phyloP scores from a whole-genome alignment of 805 yeast genomes.

The Candida alai region DNA sequence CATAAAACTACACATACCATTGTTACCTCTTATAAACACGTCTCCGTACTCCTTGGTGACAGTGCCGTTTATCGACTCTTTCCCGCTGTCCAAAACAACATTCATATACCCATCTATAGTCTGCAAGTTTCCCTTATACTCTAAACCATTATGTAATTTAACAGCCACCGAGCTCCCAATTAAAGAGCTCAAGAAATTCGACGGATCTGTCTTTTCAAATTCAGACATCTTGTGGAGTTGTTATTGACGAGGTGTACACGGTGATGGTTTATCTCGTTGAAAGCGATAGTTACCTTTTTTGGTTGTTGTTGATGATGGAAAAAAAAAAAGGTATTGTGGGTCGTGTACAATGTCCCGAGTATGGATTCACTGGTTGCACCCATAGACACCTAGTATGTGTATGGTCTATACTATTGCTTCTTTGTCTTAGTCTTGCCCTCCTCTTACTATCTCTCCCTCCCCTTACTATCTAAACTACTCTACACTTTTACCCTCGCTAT shows the following conservation, averaged over 20 bases:
- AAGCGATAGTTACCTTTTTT: not conserved
- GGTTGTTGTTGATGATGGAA: not conserved
- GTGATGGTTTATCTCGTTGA: not conserved
- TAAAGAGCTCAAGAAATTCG: constrained; percentile 75
- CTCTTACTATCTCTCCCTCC: too few species aligned
- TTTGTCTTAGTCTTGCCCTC: too few species aligned
- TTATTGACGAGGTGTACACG: not conserved
- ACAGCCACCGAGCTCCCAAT: constrained; percentile 79
- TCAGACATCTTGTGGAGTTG: constrained; percentile 10
- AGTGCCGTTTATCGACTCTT: constrained; percentile 55
- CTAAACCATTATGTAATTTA: constrained; percentile 81
- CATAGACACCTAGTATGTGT: not conserved
- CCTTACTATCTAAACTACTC: not conserved
- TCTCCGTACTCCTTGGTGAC: constrained; percentile 57
- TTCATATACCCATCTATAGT: constrained; percentile 98
- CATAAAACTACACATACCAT: constrained; percentile 51
- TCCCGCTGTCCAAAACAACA: constrained; percentile 75
- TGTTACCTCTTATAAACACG: constrained; percentile 83
- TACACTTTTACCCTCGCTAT: constrained; percentile 2
- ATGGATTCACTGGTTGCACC: too few species aligned
- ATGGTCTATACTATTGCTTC: not conserved
- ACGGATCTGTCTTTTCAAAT: constrained; percentile 52
- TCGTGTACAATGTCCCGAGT: constrained; percentile 3
- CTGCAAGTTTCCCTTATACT: constrained; percentile 63
- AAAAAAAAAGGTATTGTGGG: not conserved